These are phyloP conservation scores for Hypoxylon sp. DNA, from an alignment of 2,329 filamentous ascomycete genomes.

Conservation along the genomic window DNA sequence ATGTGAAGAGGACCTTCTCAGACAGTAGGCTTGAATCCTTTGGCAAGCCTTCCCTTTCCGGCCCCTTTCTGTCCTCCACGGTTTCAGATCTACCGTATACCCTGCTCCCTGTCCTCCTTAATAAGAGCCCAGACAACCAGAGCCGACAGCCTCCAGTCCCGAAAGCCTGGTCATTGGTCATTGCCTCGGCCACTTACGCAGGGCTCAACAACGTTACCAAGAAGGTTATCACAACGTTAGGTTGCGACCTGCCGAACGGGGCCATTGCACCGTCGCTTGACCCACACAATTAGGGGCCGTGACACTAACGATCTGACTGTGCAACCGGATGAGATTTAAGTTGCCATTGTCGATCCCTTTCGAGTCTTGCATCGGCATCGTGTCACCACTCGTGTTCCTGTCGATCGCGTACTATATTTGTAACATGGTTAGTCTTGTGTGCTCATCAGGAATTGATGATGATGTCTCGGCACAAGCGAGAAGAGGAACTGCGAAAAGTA, in stretches of 20 bases:
- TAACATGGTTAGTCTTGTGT: not conserved
- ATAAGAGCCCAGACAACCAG: not conserved
- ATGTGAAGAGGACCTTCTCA: slow-evolving; percentile 1
- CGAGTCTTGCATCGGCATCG: not conserved
- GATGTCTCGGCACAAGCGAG: slow-evolving; percentile 1
- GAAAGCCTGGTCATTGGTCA: slow-evolving; percentile 12
- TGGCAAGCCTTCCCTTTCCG: not conserved
- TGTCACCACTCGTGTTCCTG: slow-evolving; percentile 13
- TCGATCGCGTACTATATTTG: slow-evolving; percentile 9
- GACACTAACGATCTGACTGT: slow-evolving; percentile 3
- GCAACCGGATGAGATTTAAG: slow-evolving; percentile 1
- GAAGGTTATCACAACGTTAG: slow-evolving; percentile 14
- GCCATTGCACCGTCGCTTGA: not conserved
- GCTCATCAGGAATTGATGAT: not conserved
- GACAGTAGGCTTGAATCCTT: not conserved
- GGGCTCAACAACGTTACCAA: slow-evolving; percentile 26
- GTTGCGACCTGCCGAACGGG: slow-evolving; percentile 25
- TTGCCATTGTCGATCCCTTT: slow-evolving; percentile 10
- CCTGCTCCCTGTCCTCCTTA: slow-evolving; percentile 4
- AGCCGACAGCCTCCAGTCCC: slow-evolving; percentile 10
- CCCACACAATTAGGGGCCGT: not conserved
- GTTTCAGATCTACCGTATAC: not conserved
- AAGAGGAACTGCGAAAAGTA: not conserved
- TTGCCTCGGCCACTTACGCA: slow-evolving; percentile 10
- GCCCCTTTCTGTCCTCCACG: not conserved